phyloP scores from a whole-genome alignment of 495 filamentous ascomycete genomes.

The Penicillium turbatum region DNA sequence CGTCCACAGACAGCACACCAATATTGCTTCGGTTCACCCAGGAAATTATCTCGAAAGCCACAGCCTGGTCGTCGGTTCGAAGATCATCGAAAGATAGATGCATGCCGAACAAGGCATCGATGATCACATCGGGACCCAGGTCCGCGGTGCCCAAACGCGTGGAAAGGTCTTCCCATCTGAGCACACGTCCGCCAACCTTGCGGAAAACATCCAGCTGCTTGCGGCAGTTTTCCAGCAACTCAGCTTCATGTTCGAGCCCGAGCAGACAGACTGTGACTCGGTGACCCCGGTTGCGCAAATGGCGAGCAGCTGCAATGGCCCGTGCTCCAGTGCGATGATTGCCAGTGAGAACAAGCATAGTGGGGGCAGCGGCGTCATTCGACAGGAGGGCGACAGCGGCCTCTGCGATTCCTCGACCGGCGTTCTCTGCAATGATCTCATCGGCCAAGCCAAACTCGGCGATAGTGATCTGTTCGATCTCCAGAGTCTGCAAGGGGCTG shows the following conservation, averaged over 20 bases:
- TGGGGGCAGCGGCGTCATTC: constrained; percentile 49
- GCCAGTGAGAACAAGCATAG: constrained; percentile 78
- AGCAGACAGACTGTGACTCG: constrained; percentile 79
- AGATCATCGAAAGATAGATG: constrained; percentile 81
- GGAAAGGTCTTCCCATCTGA: constrained; percentile 51
- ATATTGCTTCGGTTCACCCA: constrained; percentile 83
- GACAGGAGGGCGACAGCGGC: constrained; percentile 60
- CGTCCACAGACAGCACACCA: constrained; percentile 74
- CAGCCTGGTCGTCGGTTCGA: constrained; percentile 72
- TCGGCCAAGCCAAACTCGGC: constrained; percentile 79
- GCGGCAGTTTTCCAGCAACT: constrained; percentile 67
- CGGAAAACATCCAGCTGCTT: constrained; percentile 73
- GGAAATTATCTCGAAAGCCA: constrained; percentile 75
- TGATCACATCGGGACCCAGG: constrained; percentile 67
- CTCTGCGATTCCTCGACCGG: constrained; percentile 81
- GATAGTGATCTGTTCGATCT: constrained; percentile 82
- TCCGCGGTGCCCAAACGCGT: constrained; percentile 53
- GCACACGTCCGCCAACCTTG: constrained; percentile 68
- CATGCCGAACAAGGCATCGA: constrained; percentile 84
- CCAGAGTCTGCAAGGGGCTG: constrained; percentile 79
- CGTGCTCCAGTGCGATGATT: constrained; percentile 83
- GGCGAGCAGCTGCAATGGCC: constrained; percentile 79
- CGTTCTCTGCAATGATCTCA: constrained; percentile 87
- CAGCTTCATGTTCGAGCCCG: constrained; percentile 68
- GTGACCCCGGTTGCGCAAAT: constrained; percentile 74